Base-by-base conservation (phyloP, 2,329 filamentous ascomycete species). In the Trichophyton verrucosum region DNA sequence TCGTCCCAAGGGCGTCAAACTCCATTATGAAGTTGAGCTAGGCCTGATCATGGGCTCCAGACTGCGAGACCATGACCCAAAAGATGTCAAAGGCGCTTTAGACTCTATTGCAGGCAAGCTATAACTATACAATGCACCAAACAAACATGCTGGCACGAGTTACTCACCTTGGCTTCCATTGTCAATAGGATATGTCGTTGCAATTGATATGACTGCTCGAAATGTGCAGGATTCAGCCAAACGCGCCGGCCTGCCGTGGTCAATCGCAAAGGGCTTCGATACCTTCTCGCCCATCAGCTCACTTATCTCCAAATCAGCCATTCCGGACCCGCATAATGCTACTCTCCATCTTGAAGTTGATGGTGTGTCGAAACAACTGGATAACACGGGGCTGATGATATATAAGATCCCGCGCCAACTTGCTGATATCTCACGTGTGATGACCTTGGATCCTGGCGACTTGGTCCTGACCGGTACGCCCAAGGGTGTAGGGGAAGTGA, bases 201-300 rank as follows among this genome's bases (percentile, higher is more conserved):
- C 88, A 67, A 96, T 99, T 69, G 94, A 99, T 76, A 95, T 99
- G 89, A 99, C 94, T 8, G 94, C 88, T 0, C 88, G 94, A 66
- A 97, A 97, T 75, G 84, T 89, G 5, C 94, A 99, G 77, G 89
- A 96, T 68, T 91, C 96, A 78, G 92, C 92, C 66, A 99, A 97
- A 83, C 90, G 88, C 77, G 96, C 94, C 80, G 91, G 94, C 40
- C 85, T 97, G 15, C 94, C 94, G 6, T 99, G 94, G 94, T 85
- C 86, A 69, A 96, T 96, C 66, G 87, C 89, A 67, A 99, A 99
- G 79, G 94, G 94, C 55, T 99, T 97, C 73, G 94, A 99, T 74
- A 97, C 94, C 2, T 99, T 99, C 79, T 81, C 95, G 58, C 94
- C 94, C 62, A 82, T 99, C 70, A 89, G 87, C 73, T 79, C 86